phyloP scores from a whole-genome alignment of 176 grass and related monocot genomes.

The Eleusine coracana region DNA sequence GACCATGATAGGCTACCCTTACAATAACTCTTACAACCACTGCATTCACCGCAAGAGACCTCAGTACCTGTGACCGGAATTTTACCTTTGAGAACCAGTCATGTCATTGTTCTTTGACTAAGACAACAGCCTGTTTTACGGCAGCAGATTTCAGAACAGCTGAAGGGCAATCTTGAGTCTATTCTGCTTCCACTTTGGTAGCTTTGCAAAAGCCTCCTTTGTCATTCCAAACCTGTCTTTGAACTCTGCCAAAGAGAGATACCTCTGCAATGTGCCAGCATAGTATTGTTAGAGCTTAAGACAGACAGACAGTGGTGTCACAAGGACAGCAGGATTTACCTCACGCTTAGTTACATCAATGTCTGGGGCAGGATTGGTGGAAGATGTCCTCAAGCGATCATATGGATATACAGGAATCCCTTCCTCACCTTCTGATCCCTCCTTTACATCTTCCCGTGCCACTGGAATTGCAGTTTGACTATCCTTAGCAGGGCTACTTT shows the following conservation, averaged over 20 bases:
- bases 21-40: slow-evolving; percentile 14
- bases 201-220: slow-evolving; percentile 88
- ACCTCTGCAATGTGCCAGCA: slow-evolving; percentile 56
- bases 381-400: slow-evolving; percentile 71
- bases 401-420: slow-evolving; percentile 76
- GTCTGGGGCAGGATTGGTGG: slow-evolving; percentile 64
- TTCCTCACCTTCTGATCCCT: slow-evolving; percentile 66
- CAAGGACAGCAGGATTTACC: slow-evolving; percentile 51
- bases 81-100: slow-evolving; percentile 29
- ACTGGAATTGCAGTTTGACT: slow-evolving; percentile 48
- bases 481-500: slow-evolving; percentile 52
- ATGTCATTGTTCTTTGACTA: neutral
- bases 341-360: slow-evolving; percentile 84
- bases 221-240: slow-evolving; percentile 87
- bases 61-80: neutral
- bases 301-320: neutral
- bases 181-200: slow-evolving; percentile 98
- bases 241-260: slow-evolving; percentile 77
- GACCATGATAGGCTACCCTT: slow-evolving; percentile 37
- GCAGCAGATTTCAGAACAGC: slow-evolving; percentile 61
- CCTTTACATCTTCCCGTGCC: slow-evolving; percentile 84
- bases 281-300: slow-evolving; percentile 1
- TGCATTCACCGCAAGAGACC: slow-evolving; percentile 19
- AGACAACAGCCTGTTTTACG: neutral
- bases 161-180: slow-evolving; percentile 94